These are phyloP conservation scores for Leccinum holopus DNA, from an alignment of 1,284 basidiomycete genomes.

Conservation along the genomic window DNA sequence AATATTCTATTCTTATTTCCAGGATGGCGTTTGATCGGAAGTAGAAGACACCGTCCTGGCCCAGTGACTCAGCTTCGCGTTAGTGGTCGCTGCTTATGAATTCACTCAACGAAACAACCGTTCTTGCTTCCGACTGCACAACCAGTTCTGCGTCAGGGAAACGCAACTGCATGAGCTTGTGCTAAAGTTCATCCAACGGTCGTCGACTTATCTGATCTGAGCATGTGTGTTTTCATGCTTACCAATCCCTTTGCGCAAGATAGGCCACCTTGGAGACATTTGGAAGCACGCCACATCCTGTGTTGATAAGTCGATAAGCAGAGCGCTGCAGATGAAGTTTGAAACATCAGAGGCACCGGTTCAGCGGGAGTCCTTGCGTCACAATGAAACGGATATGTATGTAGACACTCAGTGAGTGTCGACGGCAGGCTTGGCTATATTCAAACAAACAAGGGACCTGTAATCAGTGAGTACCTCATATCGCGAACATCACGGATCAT, in stretches of 20 bases:
- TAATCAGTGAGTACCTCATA: neutral
- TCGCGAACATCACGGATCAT: neutral
- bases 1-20: neutral
- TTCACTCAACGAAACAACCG: constrained; percentile 6
- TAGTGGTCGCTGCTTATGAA: neutral
- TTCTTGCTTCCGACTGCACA: neutral
- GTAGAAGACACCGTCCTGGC: neutral
- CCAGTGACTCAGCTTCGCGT: neutral
- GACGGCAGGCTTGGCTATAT: neutral
- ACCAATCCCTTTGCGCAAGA: neutral
- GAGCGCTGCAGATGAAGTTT: neutral
- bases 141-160: neutral
- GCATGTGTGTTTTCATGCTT: neutral
- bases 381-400: neutral
- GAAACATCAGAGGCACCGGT: neutral
- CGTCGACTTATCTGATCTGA: neutral
- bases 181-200: neutral
- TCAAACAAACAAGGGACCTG: neutral
- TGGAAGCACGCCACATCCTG: neutral
- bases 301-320: neutral
- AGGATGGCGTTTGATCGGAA: neutral
- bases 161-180: too few relatives aligned
- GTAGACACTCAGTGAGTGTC: neutral
- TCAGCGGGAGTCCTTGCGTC: neutral
- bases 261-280: neutral